A percentile compares a stretch with the other conserved stretches of the same genome.
Conservation (phyloP, 2,329 filamentous ascomycete genomes). For the Tolypocladium guangdongense region DNA sequence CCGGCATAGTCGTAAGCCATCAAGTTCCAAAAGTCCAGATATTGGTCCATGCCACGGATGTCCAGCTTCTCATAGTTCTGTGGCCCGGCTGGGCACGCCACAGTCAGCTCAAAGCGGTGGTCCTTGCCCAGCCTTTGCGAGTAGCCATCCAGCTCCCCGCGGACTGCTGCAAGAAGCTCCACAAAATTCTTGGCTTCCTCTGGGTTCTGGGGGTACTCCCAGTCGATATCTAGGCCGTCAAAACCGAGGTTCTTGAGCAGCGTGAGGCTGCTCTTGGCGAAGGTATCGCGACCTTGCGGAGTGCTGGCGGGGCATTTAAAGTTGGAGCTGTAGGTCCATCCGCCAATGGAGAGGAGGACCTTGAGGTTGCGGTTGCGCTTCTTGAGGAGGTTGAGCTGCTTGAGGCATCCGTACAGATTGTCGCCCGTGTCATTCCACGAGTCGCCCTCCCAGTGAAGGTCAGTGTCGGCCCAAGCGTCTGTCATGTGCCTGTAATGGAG, state of each 20-base stretch:
- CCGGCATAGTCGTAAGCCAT: conserved; percentile 90
- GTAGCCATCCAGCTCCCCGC: conserved; percentile 48
- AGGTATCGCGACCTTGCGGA: conserved; percentile 53
- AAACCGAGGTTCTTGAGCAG: conserved; percentile 75
- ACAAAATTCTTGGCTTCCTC: conserved; percentile 48
- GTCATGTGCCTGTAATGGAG: conserved; percentile 34
- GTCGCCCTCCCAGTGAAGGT: conserved; percentile 63
- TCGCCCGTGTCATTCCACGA: conserved; percentile 61
- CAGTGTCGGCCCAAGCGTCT: conserved; percentile 54
- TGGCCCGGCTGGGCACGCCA: conserved; percentile 52
- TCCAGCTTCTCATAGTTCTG: conserved; percentile 53
- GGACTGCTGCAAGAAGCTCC: conserved; percentile 44
- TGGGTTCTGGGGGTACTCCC: conserved; percentile 51
- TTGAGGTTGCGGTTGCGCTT: conserved; percentile 73
- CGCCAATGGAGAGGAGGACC: conserved; percentile 75
- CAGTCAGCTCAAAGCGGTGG: conserved; percentile 52
- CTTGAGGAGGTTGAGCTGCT: conserved; percentile 81
- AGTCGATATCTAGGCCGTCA: conserved; percentile 58
- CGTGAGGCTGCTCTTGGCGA: conserved; percentile 63
- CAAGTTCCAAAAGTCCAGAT: conserved; percentile 66
- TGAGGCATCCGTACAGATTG: conserved; percentile 81
- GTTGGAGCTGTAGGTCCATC: conserved; percentile 85
- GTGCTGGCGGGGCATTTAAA: conserved; percentile 69
- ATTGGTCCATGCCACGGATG: conserved; percentile 51
- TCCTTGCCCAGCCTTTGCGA: conserved; percentile 27